Base-by-base conservation (phyloP, 768 basidiomycete genomes). In the Plicaturopsis crispa region DNA sequence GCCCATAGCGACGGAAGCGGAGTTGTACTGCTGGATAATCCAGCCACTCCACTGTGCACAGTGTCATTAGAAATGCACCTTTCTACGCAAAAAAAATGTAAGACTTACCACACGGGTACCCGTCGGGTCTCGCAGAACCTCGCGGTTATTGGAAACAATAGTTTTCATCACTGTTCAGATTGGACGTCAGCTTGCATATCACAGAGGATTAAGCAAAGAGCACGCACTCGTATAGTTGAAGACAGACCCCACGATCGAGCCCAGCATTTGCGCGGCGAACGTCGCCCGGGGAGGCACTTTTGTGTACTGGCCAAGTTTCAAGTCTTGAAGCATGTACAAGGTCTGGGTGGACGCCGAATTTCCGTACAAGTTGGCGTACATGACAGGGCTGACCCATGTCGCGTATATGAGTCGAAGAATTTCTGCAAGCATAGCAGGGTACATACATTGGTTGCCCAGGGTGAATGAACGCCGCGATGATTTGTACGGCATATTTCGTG, bases 321-420 rank as follows among this genome's bases (percentile, higher is more conserved):
- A 51, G 50, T 71, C 72, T 62, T 73, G 70, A 14, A 75, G 55
- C 58, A 75, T 58, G 40, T 64, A 63, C 4, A 78, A 47, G 4
- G 74, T 73, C 56, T 80, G 73, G 53, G 63, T 69, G 5, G 66
- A 63, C 1, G 68, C 70, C 48, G 65, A 67, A 52, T 73, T 69
- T 30, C 73, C 73, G 53, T 70, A 74, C 31, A 73, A 46, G 46
- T 72, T 72, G 5, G 72, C 73, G 41, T 75, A 75, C 72, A 76
- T 73, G 37, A 69, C 67, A 11, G 70, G 60, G 24, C 70, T 71
- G 41, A 43, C n/a, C n/a, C 33, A 53, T 39, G 35, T n/a, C 24
- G 16, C 5, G 43, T 30, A 13, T 31, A 5, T 36, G 34, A 3
- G 26, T n/a, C 7, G 24, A 33, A 20, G 13, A 11, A 8, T 16